phyloP scores from a whole-genome alignment of 495 filamentous ascomycete species.

The Rostrohypoxylon terebratum region DNA sequence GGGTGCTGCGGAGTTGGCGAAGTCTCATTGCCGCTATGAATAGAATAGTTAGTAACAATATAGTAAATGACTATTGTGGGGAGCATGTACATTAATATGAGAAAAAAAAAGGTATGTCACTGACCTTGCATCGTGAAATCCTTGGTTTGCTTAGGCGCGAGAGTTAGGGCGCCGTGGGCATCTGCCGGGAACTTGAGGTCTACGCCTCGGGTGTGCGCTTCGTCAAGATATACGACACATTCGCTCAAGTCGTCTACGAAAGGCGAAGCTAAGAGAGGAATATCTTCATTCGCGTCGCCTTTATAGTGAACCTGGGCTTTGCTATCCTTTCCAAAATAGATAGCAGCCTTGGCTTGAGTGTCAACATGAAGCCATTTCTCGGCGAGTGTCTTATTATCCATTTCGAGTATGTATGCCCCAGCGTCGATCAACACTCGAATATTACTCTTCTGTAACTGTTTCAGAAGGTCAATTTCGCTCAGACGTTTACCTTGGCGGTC shows the following conservation, averaged over 20 bases:
- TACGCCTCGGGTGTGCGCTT: slow-evolving; percentile 63
- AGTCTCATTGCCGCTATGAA: slow-evolving; percentile 58
- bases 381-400: slow-evolving; percentile 57
- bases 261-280: slow-evolving; percentile 56
- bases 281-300: slow-evolving; percentile 46
- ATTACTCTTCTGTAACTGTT: slow-evolving; percentile 36
- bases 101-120: background rate
- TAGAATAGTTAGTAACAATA: slow-evolving; percentile 13
- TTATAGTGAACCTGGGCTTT: slow-evolving; percentile 57
- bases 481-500: slow-evolving; percentile 46
- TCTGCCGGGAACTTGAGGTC: slow-evolving; percentile 60
- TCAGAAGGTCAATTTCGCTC: slow-evolving; percentile 54
- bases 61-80: background rate
- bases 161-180: slow-evolving; percentile 60
- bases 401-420: slow-evolving; percentile 64
- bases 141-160: slow-evolving; percentile 61
- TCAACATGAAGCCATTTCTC: slow-evolving; percentile 63
- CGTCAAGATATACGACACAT: slow-evolving; percentile 53
- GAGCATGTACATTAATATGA: background rate
- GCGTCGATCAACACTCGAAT: slow-evolving; percentile 65
- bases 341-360: slow-evolving; percentile 46
- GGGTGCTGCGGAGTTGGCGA: slow-evolving; percentile 52
- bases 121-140: slow-evolving; percentile 62
- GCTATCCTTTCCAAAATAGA: slow-evolving; percentile 57
- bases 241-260: slow-evolving; percentile 55